Conservation (phyloP, 1,284 basidiomycete genomes). For the Ganoderma lucidum region DNA sequence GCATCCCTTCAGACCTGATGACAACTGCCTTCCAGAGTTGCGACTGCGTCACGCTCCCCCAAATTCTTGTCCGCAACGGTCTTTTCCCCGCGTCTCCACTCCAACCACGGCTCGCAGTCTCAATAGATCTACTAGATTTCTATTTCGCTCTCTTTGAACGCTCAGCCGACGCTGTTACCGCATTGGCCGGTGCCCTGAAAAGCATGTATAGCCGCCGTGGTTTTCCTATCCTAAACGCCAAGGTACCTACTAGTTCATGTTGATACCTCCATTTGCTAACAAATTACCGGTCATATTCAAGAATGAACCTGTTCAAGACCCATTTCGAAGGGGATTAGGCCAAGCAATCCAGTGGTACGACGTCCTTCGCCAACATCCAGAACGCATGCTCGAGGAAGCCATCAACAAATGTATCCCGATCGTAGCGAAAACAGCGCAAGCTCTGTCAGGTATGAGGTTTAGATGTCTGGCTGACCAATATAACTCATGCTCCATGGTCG, state of each 20-base stretch:
- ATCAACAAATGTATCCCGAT: constrained; percentile 9
- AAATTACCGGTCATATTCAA: constrained; percentile 16
- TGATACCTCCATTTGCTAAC: too few species aligned
- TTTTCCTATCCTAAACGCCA: constrained; percentile 21
- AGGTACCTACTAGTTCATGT: constrained; percentile 9
- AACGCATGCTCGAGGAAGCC: constrained; percentile 13
- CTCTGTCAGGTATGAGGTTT: not conserved
- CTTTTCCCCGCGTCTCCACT: constrained; percentile 22
- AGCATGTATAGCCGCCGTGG: constrained; percentile 33
- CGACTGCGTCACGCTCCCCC: constrained; percentile 8
- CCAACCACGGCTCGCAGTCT: constrained; percentile 24
- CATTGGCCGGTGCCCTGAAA: constrained; percentile 31
- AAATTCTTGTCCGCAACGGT: constrained; percentile 16
- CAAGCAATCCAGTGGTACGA: constrained; percentile 39
- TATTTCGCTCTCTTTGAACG: constrained; percentile 38
- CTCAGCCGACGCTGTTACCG: constrained; percentile 38
- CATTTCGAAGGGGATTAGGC: constrained; percentile 27
- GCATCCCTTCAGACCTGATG: too few species aligned
- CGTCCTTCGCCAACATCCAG: constrained; percentile 19
- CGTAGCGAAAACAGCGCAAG: not conserved
- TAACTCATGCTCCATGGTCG: too few species aligned
- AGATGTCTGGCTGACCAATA: too few species aligned
- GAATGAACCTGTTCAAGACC: constrained; percentile 27
- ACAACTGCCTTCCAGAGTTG: not conserved
- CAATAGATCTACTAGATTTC: constrained; percentile 33